Base-by-base conservation (phyloP, 352 stramenopile genomes). In the Phytophthora cryptogea region DNA sequence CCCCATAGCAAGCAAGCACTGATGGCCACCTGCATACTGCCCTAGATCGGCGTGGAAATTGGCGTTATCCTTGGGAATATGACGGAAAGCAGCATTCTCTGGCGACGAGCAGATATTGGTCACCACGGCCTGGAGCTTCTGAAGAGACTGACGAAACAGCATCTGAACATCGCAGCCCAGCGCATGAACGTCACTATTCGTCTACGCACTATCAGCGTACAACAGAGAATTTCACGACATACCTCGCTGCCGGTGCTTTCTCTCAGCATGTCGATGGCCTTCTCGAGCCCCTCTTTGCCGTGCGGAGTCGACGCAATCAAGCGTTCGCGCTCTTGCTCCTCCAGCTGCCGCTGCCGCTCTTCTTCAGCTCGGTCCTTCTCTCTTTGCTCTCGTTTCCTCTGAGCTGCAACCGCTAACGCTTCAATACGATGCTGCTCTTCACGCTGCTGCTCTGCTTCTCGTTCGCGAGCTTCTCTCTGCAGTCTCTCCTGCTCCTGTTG, bases 41-140 rank as follows among this genome's bases (percentile, higher is more conserved):
- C 86, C 86, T 16, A 95, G 58, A 41, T 93, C 86, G 10, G 50
- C 30, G 36, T 89, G 73, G 51, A 92, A 95, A 54, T 89, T 56
- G 4, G 36, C 59, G 46, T 95, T 95, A n/a, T 83, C 74, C 43
- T 76, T 82, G 1, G 79, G 80, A 41, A 95, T 92, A 36, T 85
- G 78, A 2, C 86, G 83, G 52, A 89, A 90, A 26, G 72, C 63
- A 1, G 72, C 45, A 32, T 87, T 95, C 46, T 95, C 86, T 3
- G 86, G 86, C 0, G 80, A 80, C 7, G 70, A 66, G 50, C 78
- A 89, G 45, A 95, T 87, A 41, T 89, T 90, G 31, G 61, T 65
- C 23, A 92, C 44, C 16, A 95, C 63, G 16, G 50, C 47, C 5
- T 76, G 45, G 3, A 94, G 68, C 39, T 90, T 88, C 14, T 77